Evolutionary conservation across 108 stramenopile genomes (phyloP), one percentile per base, ranked within the genome.

Genomic region (Nitzschia putrida): DNA sequence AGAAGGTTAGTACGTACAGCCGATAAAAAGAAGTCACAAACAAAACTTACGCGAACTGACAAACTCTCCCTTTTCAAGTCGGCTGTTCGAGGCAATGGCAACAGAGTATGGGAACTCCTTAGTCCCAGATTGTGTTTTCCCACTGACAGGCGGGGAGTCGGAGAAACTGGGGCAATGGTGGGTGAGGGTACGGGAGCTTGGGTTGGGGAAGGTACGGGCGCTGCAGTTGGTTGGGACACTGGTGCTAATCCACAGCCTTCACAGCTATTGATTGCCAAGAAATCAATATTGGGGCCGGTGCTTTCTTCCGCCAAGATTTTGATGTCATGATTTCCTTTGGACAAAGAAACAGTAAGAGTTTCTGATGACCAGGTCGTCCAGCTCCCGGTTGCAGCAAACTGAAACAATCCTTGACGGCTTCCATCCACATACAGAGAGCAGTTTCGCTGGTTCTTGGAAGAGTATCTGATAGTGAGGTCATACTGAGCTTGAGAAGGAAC

Each of bases 211-310:
- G 55, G 24, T 8, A 45, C 57, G 1, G 68, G 55, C 2, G 68
- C 44, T 50, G 57, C 44, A 0, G 58, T 34, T 1, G 64, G 64
- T 64, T 2, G n/a, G 6, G 21, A 1, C 20, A 34, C 16, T 22
- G 58, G 58, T 22, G 58, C 16, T 42, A 26, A 49, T 18, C 50
- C 10, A 29, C 49, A 8, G 6, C 54, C 49, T 3, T 5, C 9
- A 38, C 29, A 54, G 1, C 8, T 11, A 7, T 8, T 29, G 9
- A 71, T 18, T 11, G 59, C 34, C n/a, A 71, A 8, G 58, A 49
- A 71, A 29, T 71, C 69, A 40, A 71, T 50, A 45, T 71, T 71
- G 7, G 69, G 69, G 34, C 69, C 69, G 16, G 51, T 45, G 42
- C 69, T 71, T 14, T 51, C 43, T n/a, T 52, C 50, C 14, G 69